Evolutionary conservation across 768 basidiomycete species (phyloP).

Genomic region (Psilocybe azurescens): DNA sequence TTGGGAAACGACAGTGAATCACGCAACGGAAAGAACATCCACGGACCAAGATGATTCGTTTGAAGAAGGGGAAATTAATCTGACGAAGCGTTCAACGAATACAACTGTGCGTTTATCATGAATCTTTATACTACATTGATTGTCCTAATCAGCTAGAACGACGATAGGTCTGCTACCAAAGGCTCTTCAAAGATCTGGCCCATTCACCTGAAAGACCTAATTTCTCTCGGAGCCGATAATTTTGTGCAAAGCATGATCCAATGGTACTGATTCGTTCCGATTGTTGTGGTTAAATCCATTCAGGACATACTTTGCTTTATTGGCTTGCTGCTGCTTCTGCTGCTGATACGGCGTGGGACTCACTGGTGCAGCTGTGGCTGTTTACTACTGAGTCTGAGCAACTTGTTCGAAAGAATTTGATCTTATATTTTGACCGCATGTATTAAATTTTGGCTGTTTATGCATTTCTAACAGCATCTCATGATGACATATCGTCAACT

Average conservation of each 20-base stretch:
- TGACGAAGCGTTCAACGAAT: not conserved
- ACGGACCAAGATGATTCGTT: not conserved
- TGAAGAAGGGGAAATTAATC: not conserved
- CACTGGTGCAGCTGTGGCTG: too few species aligned
- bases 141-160: not conserved
- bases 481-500: too few species aligned
- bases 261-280: slow-evolving; percentile 15
- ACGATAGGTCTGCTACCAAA: slow-evolving; percentile 5
- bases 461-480: too few species aligned
- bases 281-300: too few species aligned
- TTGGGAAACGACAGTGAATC: not conserved
- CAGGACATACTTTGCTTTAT: too few species aligned
- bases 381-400: too few species aligned
- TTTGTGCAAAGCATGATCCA: slow-evolving; percentile 10
- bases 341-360: too few species aligned
- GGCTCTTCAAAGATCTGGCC: slow-evolving; percentile 11
- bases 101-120: not conserved
- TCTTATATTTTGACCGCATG: too few species aligned
- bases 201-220: not conserved
- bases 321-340: too few species aligned
- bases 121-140: not conserved
- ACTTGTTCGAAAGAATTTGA: too few species aligned
- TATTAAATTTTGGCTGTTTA: too few species aligned
- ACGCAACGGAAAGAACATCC: not conserved
- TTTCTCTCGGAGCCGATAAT: slow-evolving; percentile 13